These are phyloP conservation scores for Botrytis deweyae DNA, from an alignment of 2,329 filamentous ascomycete genomes.

Conservation along the genomic window DNA sequence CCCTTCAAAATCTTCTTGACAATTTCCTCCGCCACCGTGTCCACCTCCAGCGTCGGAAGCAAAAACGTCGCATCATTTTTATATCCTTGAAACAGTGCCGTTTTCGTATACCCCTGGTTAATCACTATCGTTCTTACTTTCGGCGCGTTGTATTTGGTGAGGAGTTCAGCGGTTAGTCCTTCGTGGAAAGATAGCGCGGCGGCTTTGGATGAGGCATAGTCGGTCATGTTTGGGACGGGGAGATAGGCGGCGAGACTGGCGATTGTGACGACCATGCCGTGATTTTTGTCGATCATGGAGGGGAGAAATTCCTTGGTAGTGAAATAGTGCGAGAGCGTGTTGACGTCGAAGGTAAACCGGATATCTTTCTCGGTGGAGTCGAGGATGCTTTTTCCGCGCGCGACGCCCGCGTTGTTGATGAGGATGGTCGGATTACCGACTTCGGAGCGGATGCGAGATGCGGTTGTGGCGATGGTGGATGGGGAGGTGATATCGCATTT, in stretches of 20 bases:
- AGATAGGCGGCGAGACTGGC: constrained; percentile 63
- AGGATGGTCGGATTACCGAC: constrained; percentile 67
- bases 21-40: constrained; percentile 63
- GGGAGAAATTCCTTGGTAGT: constrained; percentile 68
- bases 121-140: constrained; percentile 66
- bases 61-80: constrained; percentile 51
- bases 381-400: constrained; percentile 60
- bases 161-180: constrained; percentile 58
- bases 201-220: constrained; percentile 67
- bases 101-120: constrained; percentile 63
- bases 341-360: constrained; percentile 69
- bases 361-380: constrained; percentile 56
- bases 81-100: constrained; percentile 58
- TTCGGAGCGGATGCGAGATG: constrained; percentile 51
- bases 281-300: constrained; percentile 59
- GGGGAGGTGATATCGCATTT: constrained; percentile 67
- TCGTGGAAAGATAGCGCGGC: constrained; percentile 68
- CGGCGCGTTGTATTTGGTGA: constrained; percentile 59
- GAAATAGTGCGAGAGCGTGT: constrained; percentile 66
- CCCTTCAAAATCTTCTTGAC: constrained; percentile 59
- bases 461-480: constrained; percentile 51
- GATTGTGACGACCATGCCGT: constrained; percentile 72
- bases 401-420: constrained; percentile 71
- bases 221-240: constrained; percentile 61
- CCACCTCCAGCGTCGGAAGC: constrained; percentile 55